Conservation (phyloP, 345 rosid genomes). For the Ailanthus altissimus region DNA sequence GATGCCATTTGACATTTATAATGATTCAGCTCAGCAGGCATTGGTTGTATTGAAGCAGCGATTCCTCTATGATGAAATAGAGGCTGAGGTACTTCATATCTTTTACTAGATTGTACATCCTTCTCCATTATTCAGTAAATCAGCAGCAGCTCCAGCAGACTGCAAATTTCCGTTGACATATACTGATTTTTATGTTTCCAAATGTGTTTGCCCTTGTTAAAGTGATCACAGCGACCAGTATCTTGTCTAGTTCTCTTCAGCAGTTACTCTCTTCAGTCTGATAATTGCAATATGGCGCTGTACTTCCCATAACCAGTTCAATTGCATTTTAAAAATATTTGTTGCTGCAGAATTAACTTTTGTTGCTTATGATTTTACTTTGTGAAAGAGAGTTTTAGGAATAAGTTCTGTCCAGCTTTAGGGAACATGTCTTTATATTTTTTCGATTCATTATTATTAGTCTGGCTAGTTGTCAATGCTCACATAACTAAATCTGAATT, state of each 20-base stretch:
- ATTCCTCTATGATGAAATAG: constrained; percentile 98
- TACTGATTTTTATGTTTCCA: background rate
- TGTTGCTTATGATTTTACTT: background rate
- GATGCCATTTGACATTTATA: constrained; percentile 92
- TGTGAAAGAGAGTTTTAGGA: background rate
- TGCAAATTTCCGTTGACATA: background rate
- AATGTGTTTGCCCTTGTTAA: background rate
- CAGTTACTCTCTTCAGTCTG: background rate
- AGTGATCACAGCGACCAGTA: background rate
- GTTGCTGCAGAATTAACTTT: background rate
- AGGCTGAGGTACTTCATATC: constrained; percentile 79
- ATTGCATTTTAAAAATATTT: background rate
- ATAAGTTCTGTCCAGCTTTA: background rate
- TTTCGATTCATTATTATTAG: background rate
- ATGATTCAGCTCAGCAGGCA: constrained; percentile 99
- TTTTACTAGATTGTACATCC: background rate
- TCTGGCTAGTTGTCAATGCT: background rate
- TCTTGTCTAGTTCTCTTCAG: background rate
- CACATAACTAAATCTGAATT: constrained; percentile 3
- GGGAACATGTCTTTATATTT: background rate
- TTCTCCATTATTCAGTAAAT: background rate
- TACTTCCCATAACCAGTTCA: background rate
- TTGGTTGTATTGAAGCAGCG: constrained; percentile 82
- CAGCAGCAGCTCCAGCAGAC: background rate
- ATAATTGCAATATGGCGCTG: constrained; percentile 1